Evolutionary conservation across 257 asterid genomes (phyloP), one percentile per base, ranked within the genome.

Genomic region (Ilex asprella): DNA sequence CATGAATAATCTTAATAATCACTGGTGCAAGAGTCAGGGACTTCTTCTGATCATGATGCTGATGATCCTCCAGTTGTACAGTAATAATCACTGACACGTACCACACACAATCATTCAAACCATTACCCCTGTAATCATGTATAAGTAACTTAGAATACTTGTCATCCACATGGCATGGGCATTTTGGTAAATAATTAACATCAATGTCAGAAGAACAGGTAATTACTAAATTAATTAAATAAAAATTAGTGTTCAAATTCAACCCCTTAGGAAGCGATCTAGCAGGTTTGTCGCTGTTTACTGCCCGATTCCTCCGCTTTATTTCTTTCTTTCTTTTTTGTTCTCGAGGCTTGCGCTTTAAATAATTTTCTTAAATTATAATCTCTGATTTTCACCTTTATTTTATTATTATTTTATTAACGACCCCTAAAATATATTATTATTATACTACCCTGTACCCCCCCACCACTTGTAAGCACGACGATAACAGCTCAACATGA

Each of bases 221-320:
- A 29, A 60, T 60, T 70, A 16, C 65, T 10, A 53, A 6, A 29
- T 63, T 31, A 58, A 52, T 49, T 29, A 29, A 47, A 56, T 1
- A 16, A 49, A 69, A 31, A 31, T 55, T 12, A 44, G 10, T 12
- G 39, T 35, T 51, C 10, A 66, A 75, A 47, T 71, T 68, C 16
- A 71, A 63, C 56, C 70, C 72, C 63, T 16, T 62, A 56, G 70
- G 73, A 73, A 70, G 63, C 78, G 84, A 81, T 78, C 82, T 56
- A 73, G 84, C 87, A 75, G 78, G 76, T 72, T 81, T 81, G 70
- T 66, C 82, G 87, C 83, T 73, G 81, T 61, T 73, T 59, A 68
- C 83, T 67, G 73, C 70, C 68, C 73, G 73, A 74, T 69, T 77
- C 72, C 75, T 67, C 56, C 49, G 59, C 72, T 68, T 66, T 70